Percentiles rank a stretch among this genome's conserved stretches.
These are phyloP conservation scores for Linnemannia schmuckeri DNA, from an alignment of 192 early-diverging fungal species.

Conservation along the genomic window DNA sequence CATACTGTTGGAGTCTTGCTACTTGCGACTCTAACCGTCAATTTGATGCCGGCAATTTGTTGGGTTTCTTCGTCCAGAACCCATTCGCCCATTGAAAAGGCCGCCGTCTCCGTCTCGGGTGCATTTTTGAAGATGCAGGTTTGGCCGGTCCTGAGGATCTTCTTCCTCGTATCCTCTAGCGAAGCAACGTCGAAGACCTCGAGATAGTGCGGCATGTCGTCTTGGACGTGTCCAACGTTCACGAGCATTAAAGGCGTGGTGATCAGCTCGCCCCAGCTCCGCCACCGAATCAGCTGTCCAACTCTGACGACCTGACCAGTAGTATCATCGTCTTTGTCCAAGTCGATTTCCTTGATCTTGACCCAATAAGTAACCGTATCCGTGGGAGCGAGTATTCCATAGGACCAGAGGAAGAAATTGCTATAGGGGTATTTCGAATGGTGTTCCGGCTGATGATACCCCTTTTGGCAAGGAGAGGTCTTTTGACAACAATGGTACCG, in stretches of 20 bases:
- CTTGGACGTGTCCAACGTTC: constrained; percentile 46
- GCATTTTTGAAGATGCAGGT: constrained; percentile 25
- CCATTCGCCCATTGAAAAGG: constrained; percentile 56
- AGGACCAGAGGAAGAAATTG: constrained; percentile 21
- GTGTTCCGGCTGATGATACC: constrained; percentile 25
- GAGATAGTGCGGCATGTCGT: constrained; percentile 30
- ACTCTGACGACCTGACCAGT: constrained; percentile 27
- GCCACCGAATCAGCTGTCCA: constrained; percentile 52
- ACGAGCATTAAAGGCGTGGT: constrained; percentile 33
- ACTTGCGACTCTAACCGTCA: constrained; percentile 40
- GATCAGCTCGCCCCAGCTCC: constrained; percentile 21
- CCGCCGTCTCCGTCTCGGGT: constrained; percentile 1
- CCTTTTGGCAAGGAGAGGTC: constrained; percentile 25
- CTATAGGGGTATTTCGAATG: constrained; percentile 41
- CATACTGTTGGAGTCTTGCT: constrained; percentile 23
- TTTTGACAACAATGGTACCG: constrained; percentile 28
- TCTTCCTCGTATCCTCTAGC: constrained; percentile 20
- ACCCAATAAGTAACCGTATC: constrained; percentile 52
- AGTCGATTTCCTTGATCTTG: constrained; percentile 28
- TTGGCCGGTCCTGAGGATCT: background rate
- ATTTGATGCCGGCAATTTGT: constrained; percentile 30
- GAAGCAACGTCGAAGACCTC: constrained; percentile 17
- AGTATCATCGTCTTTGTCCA: constrained; percentile 22
- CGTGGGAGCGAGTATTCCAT: constrained; percentile 31
- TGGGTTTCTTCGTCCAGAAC: constrained; percentile 26